A percentile compares a stretch with the other conserved stretches of the same genome.
Evolutionary conservation across 129 eudicot species (phyloP).

Genomic region (Logfia minima): DNA sequence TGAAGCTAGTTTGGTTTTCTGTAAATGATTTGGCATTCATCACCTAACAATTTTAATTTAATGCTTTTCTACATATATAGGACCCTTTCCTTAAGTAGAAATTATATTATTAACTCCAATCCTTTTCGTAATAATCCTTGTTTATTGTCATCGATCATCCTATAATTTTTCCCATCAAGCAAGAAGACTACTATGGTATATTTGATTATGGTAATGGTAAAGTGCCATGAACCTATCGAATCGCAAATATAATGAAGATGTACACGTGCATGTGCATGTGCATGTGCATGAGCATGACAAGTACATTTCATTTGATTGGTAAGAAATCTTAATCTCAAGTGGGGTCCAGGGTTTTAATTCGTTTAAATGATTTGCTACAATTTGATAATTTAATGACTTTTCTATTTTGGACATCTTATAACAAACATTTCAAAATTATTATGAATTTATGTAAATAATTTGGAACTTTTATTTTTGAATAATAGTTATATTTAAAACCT

Average conservation of each 20-base stretch:
- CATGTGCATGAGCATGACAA: conserved; percentile 31
- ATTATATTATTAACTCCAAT: background rate
- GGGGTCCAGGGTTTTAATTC: background rate
- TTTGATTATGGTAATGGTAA: background rate
- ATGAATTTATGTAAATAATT: no score
- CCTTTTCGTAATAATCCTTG: background rate
- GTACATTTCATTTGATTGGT: conserved; percentile 24
- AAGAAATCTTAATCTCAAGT: background rate
- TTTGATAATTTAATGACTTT: background rate
- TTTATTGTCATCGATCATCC: background rate
- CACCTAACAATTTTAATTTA: conserved; percentile 2
- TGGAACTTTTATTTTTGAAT: no score
- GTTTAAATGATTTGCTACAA: background rate
- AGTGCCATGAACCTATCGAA: conserved; percentile 10
- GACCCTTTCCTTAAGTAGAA: background rate
- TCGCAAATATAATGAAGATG: conserved; percentile 19
- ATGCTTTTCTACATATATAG: background rate
- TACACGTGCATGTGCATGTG: conserved; percentile 29
- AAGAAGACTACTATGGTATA: background rate
- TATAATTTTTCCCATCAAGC: background rate
- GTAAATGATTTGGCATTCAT: conserved; percentile 18
- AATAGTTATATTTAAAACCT: no score
- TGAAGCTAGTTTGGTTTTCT: no score
- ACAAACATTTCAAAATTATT: no score
- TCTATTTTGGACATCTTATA: no score